These are phyloP conservation scores for Kluyveromyces marxianus DNA, from an alignment of 1,139 yeast genomes.

Conservation along the genomic window DNA sequence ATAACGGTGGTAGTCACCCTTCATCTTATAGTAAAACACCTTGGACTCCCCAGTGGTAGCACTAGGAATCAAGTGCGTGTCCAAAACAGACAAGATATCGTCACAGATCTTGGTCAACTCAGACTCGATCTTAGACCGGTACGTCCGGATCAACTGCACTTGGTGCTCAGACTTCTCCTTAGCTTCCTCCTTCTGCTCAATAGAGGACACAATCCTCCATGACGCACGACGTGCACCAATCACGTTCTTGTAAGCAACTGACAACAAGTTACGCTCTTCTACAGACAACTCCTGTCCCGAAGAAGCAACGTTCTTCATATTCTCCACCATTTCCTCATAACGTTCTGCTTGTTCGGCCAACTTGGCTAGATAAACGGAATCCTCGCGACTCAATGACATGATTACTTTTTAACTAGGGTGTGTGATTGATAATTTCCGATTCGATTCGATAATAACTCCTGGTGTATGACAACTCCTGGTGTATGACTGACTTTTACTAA, in stretches of 20 bases:
- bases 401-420: not conserved
- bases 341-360: slow-evolving; percentile 99
- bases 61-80: slow-evolving; percentile 83
- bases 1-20: slow-evolving; percentile 99
- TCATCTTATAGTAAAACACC: slow-evolving; percentile 98
- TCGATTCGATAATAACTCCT: too few relatives aligned
- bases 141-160: slow-evolving; percentile 83
- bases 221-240: slow-evolving; percentile 99
- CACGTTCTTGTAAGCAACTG: slow-evolving; percentile 97
- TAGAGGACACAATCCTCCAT: slow-evolving; percentile 97
- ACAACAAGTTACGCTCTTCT: slow-evolving; percentile 93
- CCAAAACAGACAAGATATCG: slow-evolving; percentile 82
- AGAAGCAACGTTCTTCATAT: slow-evolving; percentile 96
- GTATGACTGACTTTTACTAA: too few relatives aligned
- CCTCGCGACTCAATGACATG: slow-evolving; percentile 91
- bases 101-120: slow-evolving; percentile 93
- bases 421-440: not conserved
- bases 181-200: slow-evolving; percentile 96
- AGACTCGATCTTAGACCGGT: slow-evolving; percentile 89
- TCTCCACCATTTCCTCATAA: slow-evolving; percentile 98
- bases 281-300: slow-evolving; percentile 93
- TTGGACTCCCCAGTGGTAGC: slow-evolving; percentile 96
- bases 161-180: slow-evolving; percentile 73
- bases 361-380: slow-evolving; percentile 96
- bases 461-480: too few relatives aligned